Evolutionary conservation across 495 filamentous ascomycete species (phyloP), one percentile per base, ranked within the genome.

Genomic region (Acidomyces sp.): DNA sequence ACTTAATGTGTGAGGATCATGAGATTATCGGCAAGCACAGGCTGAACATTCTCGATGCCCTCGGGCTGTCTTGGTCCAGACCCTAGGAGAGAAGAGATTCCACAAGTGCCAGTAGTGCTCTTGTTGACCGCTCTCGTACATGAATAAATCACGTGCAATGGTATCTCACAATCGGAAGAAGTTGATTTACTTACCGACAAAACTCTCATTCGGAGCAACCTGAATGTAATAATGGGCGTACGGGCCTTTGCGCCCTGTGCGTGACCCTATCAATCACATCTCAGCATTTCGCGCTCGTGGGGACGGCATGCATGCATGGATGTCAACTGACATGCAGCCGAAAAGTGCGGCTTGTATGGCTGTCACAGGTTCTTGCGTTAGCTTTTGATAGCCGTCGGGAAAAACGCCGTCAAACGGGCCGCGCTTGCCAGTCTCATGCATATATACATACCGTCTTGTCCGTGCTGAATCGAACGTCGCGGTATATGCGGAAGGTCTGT

Each of bases 171-270:
- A n/a, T n/a, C n/a, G n/a, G n/a, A n/a, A n/a, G n/a, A n/a, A n/a
- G n/a, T n/a, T 29, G 13, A 9, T 28, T 10, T 6, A 69, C 73
- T 57, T 62, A 78, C 75, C 75, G 27, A 78, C 66, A 48, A 77
- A 76, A 55, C 70, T 73, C 11, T 47, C 46, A 30, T 63, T 64
- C 15, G 78, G 77, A 43, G 75, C 59, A 37, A 78, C 64, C 46
- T 80, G 76, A 10, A 81, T 61, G 62, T 88, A 90, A 56, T 93
- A 92, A 41, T 73, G 78, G 11, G 83, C 83, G 55, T 90, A 90
- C 24, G 82, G 78, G 6, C 85, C 82, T 54, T 92, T 90, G 34
- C 80, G 69, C 16, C 85, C 85, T 1, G 84, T 92, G 11, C 83
- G 74, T 33, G 80, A 87, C 74, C 71, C 72, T 30, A 17, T 22